These are phyloP conservation scores for Arabidopsis suecica DNA, from an alignment of 345 rosid species.

Conservation along the genomic window DNA sequence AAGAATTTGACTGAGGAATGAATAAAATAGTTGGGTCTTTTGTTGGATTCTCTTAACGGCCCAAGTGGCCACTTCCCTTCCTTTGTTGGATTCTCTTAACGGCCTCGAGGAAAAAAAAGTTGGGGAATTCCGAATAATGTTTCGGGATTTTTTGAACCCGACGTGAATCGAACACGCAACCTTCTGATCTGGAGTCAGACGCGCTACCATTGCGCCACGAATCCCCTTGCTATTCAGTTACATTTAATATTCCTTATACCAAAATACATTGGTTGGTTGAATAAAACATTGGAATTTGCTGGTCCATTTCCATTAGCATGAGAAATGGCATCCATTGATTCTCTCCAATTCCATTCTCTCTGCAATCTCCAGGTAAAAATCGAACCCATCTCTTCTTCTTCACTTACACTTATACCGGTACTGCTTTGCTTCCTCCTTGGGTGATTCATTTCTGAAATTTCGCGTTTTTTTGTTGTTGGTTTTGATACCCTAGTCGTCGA, in stretches of 20 bases:
- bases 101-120: neutral
- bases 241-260: fast-evolving
- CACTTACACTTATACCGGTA: neutral
- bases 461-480: neutral
- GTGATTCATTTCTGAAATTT: neutral
- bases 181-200: conserved; percentile 99
- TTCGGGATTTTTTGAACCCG: conserved; percentile 62
- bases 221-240: conserved; percentile 10
- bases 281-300: neutral
- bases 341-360: conserved; percentile 49
- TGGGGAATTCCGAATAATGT: neutral
- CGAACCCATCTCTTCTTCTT: conserved; percentile 4
- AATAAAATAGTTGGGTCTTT: conserved; percentile 16
- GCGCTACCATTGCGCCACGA: conserved; percentile 99
- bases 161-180: conserved; percentile 99
- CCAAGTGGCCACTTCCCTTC: conserved; percentile 24
- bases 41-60: conserved; percentile 23
- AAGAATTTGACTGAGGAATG: conserved; percentile 35
- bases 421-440: neutral
- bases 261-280: fast-evolving
- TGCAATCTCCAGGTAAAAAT: conserved; percentile 45
- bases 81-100: conserved; percentile 10
- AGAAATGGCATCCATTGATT: conserved; percentile 57
- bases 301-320: conserved; percentile 26
- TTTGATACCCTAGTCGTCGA: conserved; percentile 48